phyloP scores from a whole-genome alignment of 2,329 filamentous ascomycete species.

The Colletotrichum chlorophyti region DNA sequence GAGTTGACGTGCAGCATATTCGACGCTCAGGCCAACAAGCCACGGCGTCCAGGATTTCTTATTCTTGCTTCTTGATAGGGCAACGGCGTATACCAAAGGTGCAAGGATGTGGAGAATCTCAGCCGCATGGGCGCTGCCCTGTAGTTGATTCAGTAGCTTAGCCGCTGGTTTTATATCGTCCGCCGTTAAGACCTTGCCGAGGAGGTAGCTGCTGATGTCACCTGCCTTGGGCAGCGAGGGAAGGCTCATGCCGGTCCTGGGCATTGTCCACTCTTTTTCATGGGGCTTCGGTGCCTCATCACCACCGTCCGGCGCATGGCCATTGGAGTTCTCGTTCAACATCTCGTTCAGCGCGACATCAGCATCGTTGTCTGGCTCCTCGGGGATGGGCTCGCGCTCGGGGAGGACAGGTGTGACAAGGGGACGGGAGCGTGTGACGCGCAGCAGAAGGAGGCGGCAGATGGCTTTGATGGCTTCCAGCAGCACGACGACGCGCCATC shows the following conservation, averaged over 20 bases:
- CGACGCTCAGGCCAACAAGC: slow-evolving; percentile 83
- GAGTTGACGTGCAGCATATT: slow-evolving; percentile 89
- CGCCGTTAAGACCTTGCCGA: slow-evolving; percentile 88
- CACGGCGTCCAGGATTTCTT: slow-evolving; percentile 90
- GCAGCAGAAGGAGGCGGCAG: slow-evolving; percentile 80
- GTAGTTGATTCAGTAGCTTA: slow-evolving; percentile 82
- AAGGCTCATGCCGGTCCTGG: slow-evolving; percentile 86
- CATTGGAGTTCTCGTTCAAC: slow-evolving; percentile 60
- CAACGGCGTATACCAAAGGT: slow-evolving; percentile 84
- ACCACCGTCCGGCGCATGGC: slow-evolving; percentile 64
- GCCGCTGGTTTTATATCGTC: slow-evolving; percentile 96
- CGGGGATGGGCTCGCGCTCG: slow-evolving; percentile 80
- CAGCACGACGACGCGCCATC: slow-evolving; percentile 87
- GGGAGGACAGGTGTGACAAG: slow-evolving; percentile 85
- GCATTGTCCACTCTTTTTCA: slow-evolving; percentile 83
- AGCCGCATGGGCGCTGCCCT: slow-evolving; percentile 76
- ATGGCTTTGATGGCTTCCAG: slow-evolving; percentile 87
- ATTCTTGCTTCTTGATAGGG: slow-evolving; percentile 76
- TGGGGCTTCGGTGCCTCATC: slow-evolving; percentile 46
- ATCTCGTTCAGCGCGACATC: slow-evolving; percentile 49
- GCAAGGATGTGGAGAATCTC: slow-evolving; percentile 93
- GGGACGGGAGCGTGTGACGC: slow-evolving; percentile 82
- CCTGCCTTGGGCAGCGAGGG: slow-evolving; percentile 81
- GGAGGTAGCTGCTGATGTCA: slow-evolving; percentile 86
- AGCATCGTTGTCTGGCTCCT: slow-evolving; percentile 53